These are phyloP conservation scores for Bassia scoparia DNA, from an alignment of 148 eudicot species.

Conservation along the genomic window DNA sequence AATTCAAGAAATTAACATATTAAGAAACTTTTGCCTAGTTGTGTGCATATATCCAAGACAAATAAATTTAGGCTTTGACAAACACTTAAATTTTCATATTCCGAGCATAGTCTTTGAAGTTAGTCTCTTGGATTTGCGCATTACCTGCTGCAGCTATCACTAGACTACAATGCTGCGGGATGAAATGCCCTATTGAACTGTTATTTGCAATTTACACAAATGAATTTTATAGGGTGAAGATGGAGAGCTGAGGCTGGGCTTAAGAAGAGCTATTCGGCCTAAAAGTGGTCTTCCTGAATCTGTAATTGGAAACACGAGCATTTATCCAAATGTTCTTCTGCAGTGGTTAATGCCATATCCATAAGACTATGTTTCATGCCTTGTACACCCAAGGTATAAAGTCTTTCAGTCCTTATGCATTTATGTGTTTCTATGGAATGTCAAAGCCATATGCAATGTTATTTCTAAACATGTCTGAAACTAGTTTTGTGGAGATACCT, in stretches of 20 bases:
- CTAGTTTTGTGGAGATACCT: not conserved
- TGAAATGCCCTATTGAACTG: not conserved
- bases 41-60: no score
- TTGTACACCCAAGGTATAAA: constrained; percentile 77
- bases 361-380: constrained; percentile 50
- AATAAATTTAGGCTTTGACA: no score
- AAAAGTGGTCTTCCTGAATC: constrained; percentile 68
- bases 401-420: not conserved
- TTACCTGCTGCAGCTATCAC: no score
- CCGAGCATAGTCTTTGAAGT: no score
- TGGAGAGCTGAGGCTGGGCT: constrained; percentile 77
- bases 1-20: no score
- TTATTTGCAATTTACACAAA: not conserved
- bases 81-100: no score
- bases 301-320: constrained; percentile 45
- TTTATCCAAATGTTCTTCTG: constrained; percentile 54
- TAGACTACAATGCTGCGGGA: constrained; percentile 12
- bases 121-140: no score
- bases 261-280: constrained; percentile 76
- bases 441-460: not conserved
- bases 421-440: not conserved
- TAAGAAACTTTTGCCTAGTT: no score
- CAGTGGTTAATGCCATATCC: constrained; percentile 59
- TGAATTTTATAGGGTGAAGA: constrained; percentile 64
- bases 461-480: not conserved